Percentiles rank a stretch among this genome's conserved stretches.
Conservation (phyloP, 1,284 basidiomycete species). For the Cryptococcus sp. region DNA sequence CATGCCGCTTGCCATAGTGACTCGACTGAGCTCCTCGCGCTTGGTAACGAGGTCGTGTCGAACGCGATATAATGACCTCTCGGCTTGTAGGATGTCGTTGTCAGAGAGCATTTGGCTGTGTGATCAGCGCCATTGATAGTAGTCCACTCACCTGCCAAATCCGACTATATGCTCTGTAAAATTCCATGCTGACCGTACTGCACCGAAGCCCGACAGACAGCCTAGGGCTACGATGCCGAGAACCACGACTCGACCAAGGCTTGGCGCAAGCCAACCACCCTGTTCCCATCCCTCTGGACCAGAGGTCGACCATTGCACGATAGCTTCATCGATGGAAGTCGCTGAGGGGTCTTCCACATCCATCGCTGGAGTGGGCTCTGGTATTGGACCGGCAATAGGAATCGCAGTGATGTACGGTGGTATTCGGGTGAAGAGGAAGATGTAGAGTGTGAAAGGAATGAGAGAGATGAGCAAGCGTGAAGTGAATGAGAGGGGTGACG, state of each 20-base stretch:
- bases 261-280: slow-evolving; percentile 49
- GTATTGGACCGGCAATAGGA: slow-evolving; percentile 2
- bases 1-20: slow-evolving; percentile 10
- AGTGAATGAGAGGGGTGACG: slow-evolving; percentile 30
- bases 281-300: slow-evolving; percentile 46
- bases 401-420: slow-evolving; percentile 49
- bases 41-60: slow-evolving; percentile 47
- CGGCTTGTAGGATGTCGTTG: slow-evolving; percentile 44
- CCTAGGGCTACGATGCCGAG: slow-evolving; percentile 51
- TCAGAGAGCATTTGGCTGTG: slow-evolving; percentile 30
- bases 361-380: slow-evolving; percentile 2
- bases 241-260: slow-evolving; percentile 49
- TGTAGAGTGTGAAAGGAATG: slow-evolving; percentile 50
- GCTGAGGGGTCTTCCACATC: slow-evolving; percentile 18
- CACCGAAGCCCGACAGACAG: slow-evolving; percentile 50
- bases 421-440: slow-evolving; percentile 51
- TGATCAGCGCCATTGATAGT: neutral
- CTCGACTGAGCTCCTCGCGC: slow-evolving; percentile 39
- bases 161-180: slow-evolving; percentile 43
- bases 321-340: slow-evolving; percentile 21
- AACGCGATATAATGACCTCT: slow-evolving; percentile 49
- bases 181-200: slow-evolving; percentile 49
- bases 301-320: slow-evolving; percentile 32
- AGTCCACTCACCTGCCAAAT: slow-evolving; percentile 31
- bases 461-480: slow-evolving; percentile 45